Evolutionary conservation across 2,329 filamentous ascomycete species (phyloP).

Genomic region (Incumbomyces lentus): DNA sequence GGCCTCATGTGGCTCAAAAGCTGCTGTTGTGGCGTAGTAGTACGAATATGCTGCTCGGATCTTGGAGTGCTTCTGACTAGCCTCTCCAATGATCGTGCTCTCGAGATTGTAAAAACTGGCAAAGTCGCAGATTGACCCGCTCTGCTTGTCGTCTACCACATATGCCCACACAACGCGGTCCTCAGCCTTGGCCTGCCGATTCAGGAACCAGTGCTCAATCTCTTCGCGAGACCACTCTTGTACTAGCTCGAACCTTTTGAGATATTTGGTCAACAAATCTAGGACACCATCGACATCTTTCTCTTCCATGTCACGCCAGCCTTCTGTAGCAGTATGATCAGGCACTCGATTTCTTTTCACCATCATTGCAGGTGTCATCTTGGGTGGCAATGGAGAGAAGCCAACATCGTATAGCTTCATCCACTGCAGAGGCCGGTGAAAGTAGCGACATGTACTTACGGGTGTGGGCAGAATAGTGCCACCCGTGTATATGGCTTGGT

Average conservation of each 20-base stretch:
- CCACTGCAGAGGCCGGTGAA: slow-evolving; percentile 89
- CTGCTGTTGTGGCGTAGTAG: slow-evolving; percentile 85
- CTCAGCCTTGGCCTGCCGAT: slow-evolving; percentile 48
- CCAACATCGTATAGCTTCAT: slow-evolving; percentile 89
- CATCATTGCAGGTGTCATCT: slow-evolving; percentile 77
- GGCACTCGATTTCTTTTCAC: slow-evolving; percentile 78
- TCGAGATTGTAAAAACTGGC: slow-evolving; percentile 95
- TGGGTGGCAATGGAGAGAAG: slow-evolving; percentile 76
- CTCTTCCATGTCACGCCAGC: slow-evolving; percentile 67
- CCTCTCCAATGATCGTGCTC: slow-evolving; percentile 63
- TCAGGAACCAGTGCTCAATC: slow-evolving; percentile 76
- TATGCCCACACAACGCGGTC: slow-evolving; percentile 85
- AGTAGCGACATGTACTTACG: slow-evolving; percentile 88
- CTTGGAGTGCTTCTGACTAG: slow-evolving; percentile 51
- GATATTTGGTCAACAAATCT: slow-evolving; percentile 64
- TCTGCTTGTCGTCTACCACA: slow-evolving; percentile 63
- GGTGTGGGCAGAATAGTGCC: slow-evolving; percentile 85
- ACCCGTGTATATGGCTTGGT: slow-evolving; percentile 92
- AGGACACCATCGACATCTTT: slow-evolving; percentile 70
- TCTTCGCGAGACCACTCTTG: slow-evolving; percentile 73
- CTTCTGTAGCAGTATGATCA: slow-evolving; percentile 58
- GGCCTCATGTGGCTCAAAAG: slow-evolving; percentile 46
- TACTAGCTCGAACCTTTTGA: slow-evolving; percentile 70
- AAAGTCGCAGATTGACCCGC: slow-evolving; percentile 84
- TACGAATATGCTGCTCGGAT: slow-evolving; percentile 91